phyloP scores from a whole-genome alignment of 495 filamentous ascomycete species.

The Neurospora hispaniola region DNA sequence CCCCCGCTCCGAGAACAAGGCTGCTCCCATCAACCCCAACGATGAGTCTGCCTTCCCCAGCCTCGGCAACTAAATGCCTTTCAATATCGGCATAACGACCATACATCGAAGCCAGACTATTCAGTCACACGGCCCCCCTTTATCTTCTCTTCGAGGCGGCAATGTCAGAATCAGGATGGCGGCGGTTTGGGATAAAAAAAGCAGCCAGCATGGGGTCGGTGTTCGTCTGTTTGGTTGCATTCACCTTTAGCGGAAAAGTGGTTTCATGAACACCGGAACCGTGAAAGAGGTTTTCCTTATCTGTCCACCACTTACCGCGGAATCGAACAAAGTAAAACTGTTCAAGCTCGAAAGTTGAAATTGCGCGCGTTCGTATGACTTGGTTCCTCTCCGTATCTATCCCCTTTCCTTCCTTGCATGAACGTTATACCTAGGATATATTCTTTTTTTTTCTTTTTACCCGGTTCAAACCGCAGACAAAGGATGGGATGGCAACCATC shows the following conservation, averaged over 20 bases:
- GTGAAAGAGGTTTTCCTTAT: background rate
- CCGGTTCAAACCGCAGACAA: background rate
- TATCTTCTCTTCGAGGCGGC: background rate
- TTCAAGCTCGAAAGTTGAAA: background rate
- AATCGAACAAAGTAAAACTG: background rate
- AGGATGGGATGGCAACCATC: background rate
- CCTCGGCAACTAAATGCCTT: conserved; percentile 42
- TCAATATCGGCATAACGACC: background rate
- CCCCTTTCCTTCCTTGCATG: background rate
- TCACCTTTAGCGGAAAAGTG: conserved; percentile 3
- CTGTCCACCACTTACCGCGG: background rate
- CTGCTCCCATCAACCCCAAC: conserved; percentile 44
- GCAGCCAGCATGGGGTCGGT: conserved; percentile 10
- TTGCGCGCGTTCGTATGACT: background rate
- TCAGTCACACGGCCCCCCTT: background rate
- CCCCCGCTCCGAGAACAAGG: conserved; percentile 24
- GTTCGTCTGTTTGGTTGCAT: background rate
- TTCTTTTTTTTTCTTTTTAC: background rate
- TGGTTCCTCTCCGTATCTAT: background rate
- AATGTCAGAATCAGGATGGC: background rate
- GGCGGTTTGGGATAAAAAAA: conserved; percentile 1
- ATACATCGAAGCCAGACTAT: background rate
- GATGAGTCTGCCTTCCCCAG: conserved; percentile 65
- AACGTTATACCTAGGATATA: background rate
- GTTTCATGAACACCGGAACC: background rate